Percentiles rank a stretch among this genome's conserved stretches.
Evolutionary conservation across 768 basidiomycete genomes (phyloP).

Genomic region (Auriscalpium vulgare): DNA sequence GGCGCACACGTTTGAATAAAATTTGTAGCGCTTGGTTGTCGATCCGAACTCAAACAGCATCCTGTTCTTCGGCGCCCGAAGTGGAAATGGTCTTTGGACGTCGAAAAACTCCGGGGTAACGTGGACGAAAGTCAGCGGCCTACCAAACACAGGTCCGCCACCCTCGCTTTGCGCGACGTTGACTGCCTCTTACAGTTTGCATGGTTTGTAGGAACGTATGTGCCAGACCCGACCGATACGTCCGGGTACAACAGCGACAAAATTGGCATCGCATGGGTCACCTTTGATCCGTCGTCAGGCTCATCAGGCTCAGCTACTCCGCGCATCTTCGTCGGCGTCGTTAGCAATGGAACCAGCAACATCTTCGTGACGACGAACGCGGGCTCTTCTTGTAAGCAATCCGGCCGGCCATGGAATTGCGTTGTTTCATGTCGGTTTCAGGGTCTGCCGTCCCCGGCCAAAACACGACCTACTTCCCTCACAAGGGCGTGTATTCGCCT

Average conservation of each 20-base stretch:
- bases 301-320: slow-evolving; percentile 43
- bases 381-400: slow-evolving; percentile 45
- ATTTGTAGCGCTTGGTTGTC: slow-evolving; percentile 43
- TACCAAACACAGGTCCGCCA: slow-evolving; percentile 47
- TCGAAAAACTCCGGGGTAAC: slow-evolving; percentile 50
- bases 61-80: slow-evolving; percentile 55
- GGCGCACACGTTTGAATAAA: neutral
- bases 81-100: slow-evolving; percentile 61
- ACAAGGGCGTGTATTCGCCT: slow-evolving; percentile 59
- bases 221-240: slow-evolving; percentile 44
- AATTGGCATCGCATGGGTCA: slow-evolving; percentile 50
- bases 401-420: neutral
- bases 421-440: slow-evolving; percentile 14
- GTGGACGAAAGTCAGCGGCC: slow-evolving; percentile 52
- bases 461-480: slow-evolving; percentile 49
- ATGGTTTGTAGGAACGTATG: slow-evolving; percentile 35
- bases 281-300: slow-evolving; percentile 54
- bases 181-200: neutral
- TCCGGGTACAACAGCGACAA: slow-evolving; percentile 31
- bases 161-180: neutral
- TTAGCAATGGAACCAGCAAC: slow-evolving; percentile 44
- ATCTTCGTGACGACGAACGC: slow-evolving; percentile 50
- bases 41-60: slow-evolving; percentile 58
- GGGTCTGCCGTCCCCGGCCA: slow-evolving; percentile 53
- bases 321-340: slow-evolving; percentile 64